Base-by-base conservation (phyloP, 768 basidiomycete genomes). In the Hygrophorus russula region DNA sequence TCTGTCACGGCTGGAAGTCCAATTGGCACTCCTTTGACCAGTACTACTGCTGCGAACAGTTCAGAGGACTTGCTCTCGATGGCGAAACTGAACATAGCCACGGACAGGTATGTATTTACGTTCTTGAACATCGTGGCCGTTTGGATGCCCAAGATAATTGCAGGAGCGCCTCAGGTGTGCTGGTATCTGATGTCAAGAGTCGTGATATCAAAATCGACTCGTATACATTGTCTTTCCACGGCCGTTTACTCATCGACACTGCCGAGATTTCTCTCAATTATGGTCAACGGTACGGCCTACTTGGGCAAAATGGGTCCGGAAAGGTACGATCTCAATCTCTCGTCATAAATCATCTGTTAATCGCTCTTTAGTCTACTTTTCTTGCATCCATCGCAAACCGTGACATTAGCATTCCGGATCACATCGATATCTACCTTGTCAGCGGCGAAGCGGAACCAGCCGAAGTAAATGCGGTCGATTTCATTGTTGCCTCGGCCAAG, bases 221-320 rank as follows among this genome's bases (percentile, higher is more conserved):
- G 17, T 99, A 80, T 62, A 96, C 93, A 0, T 76, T 99, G 29
- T 96, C 92, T 2, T 99, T 98, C 76, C 96, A 99, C 55, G 96
- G 96, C 17, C 76, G 96, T 38, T 69, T 94, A 20, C 72, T 87
- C 48, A 71, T 87, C 45, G 79, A 81, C 47, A 65, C 66, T 28
- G 82, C 80, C 3, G 78, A 82, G 60, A 73, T 90, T 39, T 64
- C 83, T 3, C 78, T 90, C 49, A 90, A 90, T 59, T 90, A 92
- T 52, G 90, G 90, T 0, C 87, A 93, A 57, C 69, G 89, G 51
- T 99, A 99, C 56, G 96, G 96, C 62, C 71, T 99, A 27, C 70
- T 99, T 34, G 94, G 94, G 30, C 91, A 97, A 62, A 98, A 99
- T 59, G 94, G 94, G 27, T 93, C 88, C n/a, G 94, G 94, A 68